Evolutionary conservation across 2,329 filamentous ascomycete genomes (phyloP), one percentile per base, ranked within the genome.

Genomic region (Neonectria coccinea): DNA sequence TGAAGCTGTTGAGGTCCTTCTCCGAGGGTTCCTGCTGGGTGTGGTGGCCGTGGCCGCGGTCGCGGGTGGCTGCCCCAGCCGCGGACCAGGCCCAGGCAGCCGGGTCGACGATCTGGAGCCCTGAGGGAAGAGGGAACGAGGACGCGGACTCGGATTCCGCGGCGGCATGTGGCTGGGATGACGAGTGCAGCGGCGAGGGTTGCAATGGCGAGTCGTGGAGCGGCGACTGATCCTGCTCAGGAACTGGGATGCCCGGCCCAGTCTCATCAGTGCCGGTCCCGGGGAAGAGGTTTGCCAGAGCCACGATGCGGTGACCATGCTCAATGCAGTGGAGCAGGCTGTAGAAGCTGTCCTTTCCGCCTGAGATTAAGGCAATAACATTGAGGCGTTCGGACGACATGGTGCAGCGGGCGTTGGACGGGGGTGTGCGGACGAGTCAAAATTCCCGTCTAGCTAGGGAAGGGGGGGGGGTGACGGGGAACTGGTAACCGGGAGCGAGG

Each of bases 331-430:
- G 96, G 63, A 97, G 86, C 70, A 97, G 86, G 20, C 93, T 95
- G 82, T 92, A 98, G 79, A 99, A 91, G 69, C 95, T 97, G 82
- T 99, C 96, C 81, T 99, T 99, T 70, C 96, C 96, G 65, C 96
- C 96, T 20, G 96, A 99, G 69, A 99, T 91, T 67, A 99, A 85
- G 54, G 93, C 95, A 72, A 99, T 94, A 68, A 97, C 94, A 71
- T 94, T 91, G 68, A 91, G 81, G 66, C 80, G 78, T 67, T 83
- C 80, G 63, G 76, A 70, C 59, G 80, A 72, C 82, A 84, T 85
- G 71, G 51, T 68, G 42, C 29, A 22, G 54, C 27, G 59, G 45
- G 50, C 45, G 62, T 53, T 51, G 54, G 22, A 20, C n/a, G 25
- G 50, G 20, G 51, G 25, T 7, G 25, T 25, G 25, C 45, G 44